Conservation (phyloP, 2,329 filamentous ascomycete species). For the Ascochyta rabiei region DNA sequence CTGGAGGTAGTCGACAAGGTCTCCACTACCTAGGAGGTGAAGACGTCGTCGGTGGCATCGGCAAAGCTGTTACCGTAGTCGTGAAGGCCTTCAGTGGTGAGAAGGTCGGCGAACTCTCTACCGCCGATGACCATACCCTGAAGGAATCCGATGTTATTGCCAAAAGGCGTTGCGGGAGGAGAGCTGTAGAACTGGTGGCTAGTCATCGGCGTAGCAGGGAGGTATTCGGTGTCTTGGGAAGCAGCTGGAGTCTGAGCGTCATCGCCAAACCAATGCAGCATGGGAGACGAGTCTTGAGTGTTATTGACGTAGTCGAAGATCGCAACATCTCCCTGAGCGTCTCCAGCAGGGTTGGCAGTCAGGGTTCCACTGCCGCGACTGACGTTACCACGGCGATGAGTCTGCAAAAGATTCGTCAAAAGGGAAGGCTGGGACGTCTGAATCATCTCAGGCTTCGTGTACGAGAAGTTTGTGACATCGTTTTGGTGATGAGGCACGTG, state of each 20-base stretch:
- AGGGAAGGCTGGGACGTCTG: neutral
- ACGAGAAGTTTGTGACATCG: neutral
- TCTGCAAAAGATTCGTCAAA: neutral
- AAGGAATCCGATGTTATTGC: neutral
- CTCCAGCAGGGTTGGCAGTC: neutral
- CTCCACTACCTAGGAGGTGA: conserved; percentile 37
- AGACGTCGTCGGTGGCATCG: conserved; percentile 39
- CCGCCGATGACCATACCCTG: conserved; percentile 3
- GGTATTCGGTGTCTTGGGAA: neutral
- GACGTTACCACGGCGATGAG: neutral
- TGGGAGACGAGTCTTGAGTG: no score
- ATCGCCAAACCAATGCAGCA: neutral
- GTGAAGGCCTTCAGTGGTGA: neutral
- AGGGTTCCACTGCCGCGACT: neutral
- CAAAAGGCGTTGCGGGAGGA: neutral
- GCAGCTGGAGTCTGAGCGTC: neutral
- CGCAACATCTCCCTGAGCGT: neutral
- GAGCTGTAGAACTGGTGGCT: neutral
- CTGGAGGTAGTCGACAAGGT: neutral
- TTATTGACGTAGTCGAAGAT: neutral
- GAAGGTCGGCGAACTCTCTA: neutral
- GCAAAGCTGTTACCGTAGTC: conserved; percentile 17
- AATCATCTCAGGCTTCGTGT: neutral
- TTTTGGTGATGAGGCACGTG: neutral
- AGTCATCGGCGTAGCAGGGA: neutral